Percentiles rank a stretch among this genome's conserved stretches.
Evolutionary conservation across 2,329 filamentous ascomycete genomes (phyloP).

Genomic region (Myriosclerotinia scirpicola): DNA sequence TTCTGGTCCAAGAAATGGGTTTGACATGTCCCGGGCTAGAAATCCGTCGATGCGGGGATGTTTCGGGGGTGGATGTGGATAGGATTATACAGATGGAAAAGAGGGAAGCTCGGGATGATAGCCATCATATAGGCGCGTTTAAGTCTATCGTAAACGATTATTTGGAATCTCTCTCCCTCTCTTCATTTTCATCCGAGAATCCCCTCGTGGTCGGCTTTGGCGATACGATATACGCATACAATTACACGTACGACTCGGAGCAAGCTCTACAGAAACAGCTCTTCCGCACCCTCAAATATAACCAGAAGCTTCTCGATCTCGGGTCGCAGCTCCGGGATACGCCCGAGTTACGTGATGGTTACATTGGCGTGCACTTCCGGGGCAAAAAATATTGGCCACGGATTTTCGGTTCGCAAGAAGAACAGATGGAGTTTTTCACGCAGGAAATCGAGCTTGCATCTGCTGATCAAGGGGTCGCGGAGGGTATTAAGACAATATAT

Average conservation of each 20-base stretch:
- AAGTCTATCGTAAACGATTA: neutral
- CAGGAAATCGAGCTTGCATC: slow-evolving; percentile 27
- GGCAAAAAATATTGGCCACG: slow-evolving; percentile 34
- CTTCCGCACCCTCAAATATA: slow-evolving; percentile 31
- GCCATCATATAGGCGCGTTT: slow-evolving; percentile 26
- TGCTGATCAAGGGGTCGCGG: neutral
- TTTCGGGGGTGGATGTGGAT: slow-evolving; percentile 24
- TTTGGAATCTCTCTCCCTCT: neutral
- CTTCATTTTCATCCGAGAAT: slow-evolving; percentile 22
- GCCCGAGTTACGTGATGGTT: slow-evolving; percentile 27
- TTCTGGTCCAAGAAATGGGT: slow-evolving; percentile 19
- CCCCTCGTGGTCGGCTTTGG: slow-evolving; percentile 30
- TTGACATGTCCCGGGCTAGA: slow-evolving; percentile 29
- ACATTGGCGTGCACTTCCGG: slow-evolving; percentile 34
- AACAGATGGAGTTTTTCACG: slow-evolving; percentile 30
- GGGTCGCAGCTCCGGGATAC: slow-evolving; percentile 25
- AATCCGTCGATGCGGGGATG: slow-evolving; percentile 29
- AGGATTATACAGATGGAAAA: slow-evolving; percentile 15
- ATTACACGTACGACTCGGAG: slow-evolving; percentile 30
- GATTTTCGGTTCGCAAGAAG: slow-evolving; percentile 25
- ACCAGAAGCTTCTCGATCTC: slow-evolving; percentile 26
- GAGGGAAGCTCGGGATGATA: slow-evolving; percentile 16
- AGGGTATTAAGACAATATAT: slow-evolving; percentile 27
- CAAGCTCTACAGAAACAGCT: slow-evolving; percentile 31
- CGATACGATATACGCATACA: slow-evolving; percentile 31